phyloP scores from a whole-genome alignment of 805 yeast genomes.

The Debaryomyces castellii region DNA sequence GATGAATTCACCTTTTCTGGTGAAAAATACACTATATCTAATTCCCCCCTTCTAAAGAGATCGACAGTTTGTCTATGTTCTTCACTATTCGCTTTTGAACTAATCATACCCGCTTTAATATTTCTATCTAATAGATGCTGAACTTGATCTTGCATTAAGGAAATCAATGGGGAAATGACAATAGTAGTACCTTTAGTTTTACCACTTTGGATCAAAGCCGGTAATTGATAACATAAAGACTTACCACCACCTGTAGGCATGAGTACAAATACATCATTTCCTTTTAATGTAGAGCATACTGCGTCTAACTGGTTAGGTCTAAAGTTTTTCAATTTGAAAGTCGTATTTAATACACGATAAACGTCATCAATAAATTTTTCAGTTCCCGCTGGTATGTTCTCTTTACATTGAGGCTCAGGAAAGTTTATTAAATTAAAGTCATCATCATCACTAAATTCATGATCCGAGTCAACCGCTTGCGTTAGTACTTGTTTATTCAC shows the following conservation, averaged over 20 bases:
- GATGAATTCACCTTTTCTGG: conserved; percentile 93
- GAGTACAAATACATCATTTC: conserved; percentile 86
- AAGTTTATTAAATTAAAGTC: conserved; percentile 20
- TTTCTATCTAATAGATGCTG: conserved; percentile 66
- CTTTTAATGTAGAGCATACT: conserved; percentile 68
- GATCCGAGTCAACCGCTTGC: conserved; percentile 12
- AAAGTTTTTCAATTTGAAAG: conserved; percentile 66
- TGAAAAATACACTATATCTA: conserved; percentile 81
- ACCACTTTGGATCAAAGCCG: conserved; percentile 80
- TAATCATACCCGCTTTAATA: conserved; percentile 84
- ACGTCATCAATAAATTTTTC: conserved; percentile 73
- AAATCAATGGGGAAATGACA: conserved; percentile 91
- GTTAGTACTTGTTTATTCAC: conserved; percentile 2
- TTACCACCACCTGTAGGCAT: conserved; percentile 99
- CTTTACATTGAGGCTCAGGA: conserved; percentile 17
- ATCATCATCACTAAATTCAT: conserved; percentile 34
- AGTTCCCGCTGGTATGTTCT: conserved; percentile 27
- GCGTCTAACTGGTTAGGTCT: conserved; percentile 87
- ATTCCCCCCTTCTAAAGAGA: conserved; percentile 59
- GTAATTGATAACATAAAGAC: conserved; percentile 91
- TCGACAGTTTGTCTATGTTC: conserved; percentile 65
- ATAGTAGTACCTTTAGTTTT: conserved; percentile 79
- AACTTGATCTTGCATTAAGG: conserved; percentile 97
- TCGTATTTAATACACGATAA: conserved; percentile 49
- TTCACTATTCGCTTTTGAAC: conserved; percentile 65